These are phyloP conservation scores for Penicillium sp. DNA, from an alignment of 2,329 filamentous ascomycete genomes.

Conservation along the genomic window DNA sequence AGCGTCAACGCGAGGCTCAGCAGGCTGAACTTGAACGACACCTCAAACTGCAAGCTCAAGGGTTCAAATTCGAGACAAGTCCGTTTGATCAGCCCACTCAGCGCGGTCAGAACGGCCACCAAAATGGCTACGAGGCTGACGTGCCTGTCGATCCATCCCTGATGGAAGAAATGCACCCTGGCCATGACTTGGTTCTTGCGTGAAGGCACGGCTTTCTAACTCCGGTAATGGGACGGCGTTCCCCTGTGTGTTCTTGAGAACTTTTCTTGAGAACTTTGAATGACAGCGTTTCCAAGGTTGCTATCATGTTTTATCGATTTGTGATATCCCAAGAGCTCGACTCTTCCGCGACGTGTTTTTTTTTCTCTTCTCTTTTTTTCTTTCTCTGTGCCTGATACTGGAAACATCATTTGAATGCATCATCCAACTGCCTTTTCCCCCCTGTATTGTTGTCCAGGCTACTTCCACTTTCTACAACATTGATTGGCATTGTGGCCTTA, in stretches of 20 bases:
- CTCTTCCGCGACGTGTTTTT: constrained; percentile 7
- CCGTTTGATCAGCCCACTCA: constrained; percentile 2
- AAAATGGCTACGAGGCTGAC: constrained; percentile 18
- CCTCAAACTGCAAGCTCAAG: constrained; percentile 48
- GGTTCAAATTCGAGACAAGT: constrained; percentile 38
- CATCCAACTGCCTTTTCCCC: background rate
- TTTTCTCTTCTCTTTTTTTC: too few relatives aligned
- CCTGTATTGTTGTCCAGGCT: too few relatives aligned
- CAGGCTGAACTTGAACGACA: constrained; percentile 35
- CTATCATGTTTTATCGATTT: constrained; percentile 2
- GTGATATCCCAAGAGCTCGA: constrained; percentile 10
- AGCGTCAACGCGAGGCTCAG: constrained; percentile 56
- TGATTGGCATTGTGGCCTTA: too few relatives aligned
- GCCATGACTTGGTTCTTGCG: background rate
- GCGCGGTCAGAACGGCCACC: background rate
- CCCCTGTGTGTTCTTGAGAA: background rate
- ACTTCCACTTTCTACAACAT: too few relatives aligned
- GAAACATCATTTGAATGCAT: background rate
- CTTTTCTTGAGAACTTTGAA: background rate
- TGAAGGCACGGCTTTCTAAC: background rate
- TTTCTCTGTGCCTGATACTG: background rate
- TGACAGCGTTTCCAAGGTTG: background rate
- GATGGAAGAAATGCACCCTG: constrained; percentile 20
- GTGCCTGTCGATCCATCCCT: constrained; percentile 49
- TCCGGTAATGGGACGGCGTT: background rate